Evolutionary conservation across 345 rosid genomes (phyloP).

Genomic region (Ceriops decandra): DNA sequence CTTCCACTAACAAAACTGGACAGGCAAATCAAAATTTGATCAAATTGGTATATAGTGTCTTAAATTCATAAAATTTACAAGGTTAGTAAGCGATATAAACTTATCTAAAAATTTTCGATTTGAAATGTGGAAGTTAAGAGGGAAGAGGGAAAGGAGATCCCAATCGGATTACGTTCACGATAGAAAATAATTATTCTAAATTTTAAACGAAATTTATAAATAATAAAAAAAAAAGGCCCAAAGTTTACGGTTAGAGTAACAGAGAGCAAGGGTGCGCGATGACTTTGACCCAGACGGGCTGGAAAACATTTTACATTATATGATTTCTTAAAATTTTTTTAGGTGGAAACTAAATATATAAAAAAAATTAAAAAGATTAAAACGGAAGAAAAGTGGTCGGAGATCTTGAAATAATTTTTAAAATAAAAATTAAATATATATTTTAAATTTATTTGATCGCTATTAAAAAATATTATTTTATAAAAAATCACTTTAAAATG

Average conservation of each 20-base stretch:
- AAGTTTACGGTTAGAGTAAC: constrained; percentile 12
- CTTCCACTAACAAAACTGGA: too few species aligned
- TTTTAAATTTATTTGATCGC: too few species aligned
- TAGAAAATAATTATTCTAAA: background rate
- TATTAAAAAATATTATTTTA: too few species aligned
- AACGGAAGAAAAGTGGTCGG: background rate
- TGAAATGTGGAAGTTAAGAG: constrained; percentile 13
- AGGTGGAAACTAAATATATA: background rate
- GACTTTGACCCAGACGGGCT: constrained; percentile 55
- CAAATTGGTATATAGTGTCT: too few species aligned
- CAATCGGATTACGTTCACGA: constrained; percentile 13
- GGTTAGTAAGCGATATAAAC: too few species aligned
- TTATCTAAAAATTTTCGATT: background rate
- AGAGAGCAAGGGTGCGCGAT: constrained; percentile 5
- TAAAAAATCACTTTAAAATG: too few species aligned
- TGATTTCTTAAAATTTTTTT: background rate
- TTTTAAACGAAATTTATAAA: background rate
- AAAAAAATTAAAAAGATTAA: too few species aligned
- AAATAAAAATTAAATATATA: too few species aligned
- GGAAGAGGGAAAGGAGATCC: constrained; percentile 11
- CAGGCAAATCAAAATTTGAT: too few species aligned
- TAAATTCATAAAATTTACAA: too few species aligned
- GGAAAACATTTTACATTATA: constrained; percentile 36
- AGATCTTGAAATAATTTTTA: too few species aligned
- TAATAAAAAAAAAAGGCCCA: background rate